These are phyloP conservation scores for Zygoascus flipseniorum DNA, from an alignment of 805 yeast genomes.

Conservation along the genomic window DNA sequence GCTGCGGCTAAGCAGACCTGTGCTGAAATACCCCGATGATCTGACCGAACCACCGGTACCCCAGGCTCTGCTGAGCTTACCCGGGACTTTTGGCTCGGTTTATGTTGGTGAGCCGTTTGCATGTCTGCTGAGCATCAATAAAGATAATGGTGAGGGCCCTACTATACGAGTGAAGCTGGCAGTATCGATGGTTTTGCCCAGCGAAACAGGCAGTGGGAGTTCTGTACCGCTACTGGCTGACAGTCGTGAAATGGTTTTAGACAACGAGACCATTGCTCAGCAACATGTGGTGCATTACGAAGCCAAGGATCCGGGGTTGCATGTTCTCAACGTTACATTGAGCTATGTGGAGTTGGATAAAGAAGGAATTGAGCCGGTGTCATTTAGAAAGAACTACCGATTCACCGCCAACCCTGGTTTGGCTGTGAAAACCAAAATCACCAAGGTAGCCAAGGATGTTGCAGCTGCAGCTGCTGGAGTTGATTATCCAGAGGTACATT, in stretches of 20 bases:
- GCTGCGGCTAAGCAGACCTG: constrained; percentile 25
- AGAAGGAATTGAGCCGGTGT: constrained; percentile 6
- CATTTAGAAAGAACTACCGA: constrained; percentile 21
- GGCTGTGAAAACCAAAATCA: constrained; percentile 22
- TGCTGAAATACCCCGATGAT: constrained; percentile 13
- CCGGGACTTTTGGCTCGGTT: constrained; percentile 21
- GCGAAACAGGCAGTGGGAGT: not conserved
- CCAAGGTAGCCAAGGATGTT: not conserved
- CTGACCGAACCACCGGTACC: constrained; percentile 2
- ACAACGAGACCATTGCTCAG: not conserved
- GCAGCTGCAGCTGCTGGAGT: not conserved
- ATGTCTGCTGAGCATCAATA: constrained; percentile 17
- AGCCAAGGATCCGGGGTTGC: constrained; percentile 22
- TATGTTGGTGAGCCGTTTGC: constrained; percentile 27
- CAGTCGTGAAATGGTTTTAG: not conserved
- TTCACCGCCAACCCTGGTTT: constrained; percentile 27
- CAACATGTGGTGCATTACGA: constrained; percentile 18
- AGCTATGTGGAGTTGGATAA: constrained; percentile 11
- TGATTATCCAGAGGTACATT: constrained; percentile 2
- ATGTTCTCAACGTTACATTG: constrained; percentile 19
- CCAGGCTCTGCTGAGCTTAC: constrained; percentile 15
- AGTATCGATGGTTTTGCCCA: constrained; percentile 12
- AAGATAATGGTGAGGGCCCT: not conserved
- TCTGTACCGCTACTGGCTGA: not conserved
- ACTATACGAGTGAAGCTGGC: constrained; percentile 9